A percentile compares a stretch with the other conserved stretches of the same genome.
phyloP scores from a whole-genome alignment of 208 protist species.

The Wallacemonas collosoma region DNA sequence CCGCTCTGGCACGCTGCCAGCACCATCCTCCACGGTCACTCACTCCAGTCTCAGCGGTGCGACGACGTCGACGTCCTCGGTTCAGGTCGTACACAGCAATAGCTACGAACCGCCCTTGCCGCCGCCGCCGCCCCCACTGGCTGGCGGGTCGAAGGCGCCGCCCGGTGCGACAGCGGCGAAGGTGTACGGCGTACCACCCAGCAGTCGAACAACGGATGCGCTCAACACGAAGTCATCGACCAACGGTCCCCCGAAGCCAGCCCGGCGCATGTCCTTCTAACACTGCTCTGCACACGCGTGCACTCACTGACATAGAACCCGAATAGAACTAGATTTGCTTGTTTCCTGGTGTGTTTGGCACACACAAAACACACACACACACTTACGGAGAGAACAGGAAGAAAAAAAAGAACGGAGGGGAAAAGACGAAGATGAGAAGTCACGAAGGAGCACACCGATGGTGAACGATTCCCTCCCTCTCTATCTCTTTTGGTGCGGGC shows the following conservation, averaged over 20 bases:
- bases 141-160: slow-evolving; percentile 16
- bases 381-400: background rate
- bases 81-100: slow-evolving; percentile 31
- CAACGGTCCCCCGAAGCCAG: background rate
- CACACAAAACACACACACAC: background rate
- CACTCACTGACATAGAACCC: background rate
- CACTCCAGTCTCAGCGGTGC: slow-evolving; percentile 2
- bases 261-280: slow-evolving; percentile 15
- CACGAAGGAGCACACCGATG: too few species aligned
- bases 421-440: too few species aligned
- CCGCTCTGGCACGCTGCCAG: slow-evolving; percentile 10
- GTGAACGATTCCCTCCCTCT: too few species aligned
- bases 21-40: background rate
- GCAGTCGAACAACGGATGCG: slow-evolving; percentile 10
- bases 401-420: background rate
- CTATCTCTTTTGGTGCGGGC: too few species aligned
- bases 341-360: background rate
- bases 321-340: background rate
- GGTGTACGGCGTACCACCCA: slow-evolving; percentile 18
- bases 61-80: slow-evolving; percentile 7
- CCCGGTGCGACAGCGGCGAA: background rate
- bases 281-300: background rate
- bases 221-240: slow-evolving; percentile 2
- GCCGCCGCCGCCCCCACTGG: slow-evolving; percentile 36
- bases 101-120: slow-evolving; percentile 50